Conservation (phyloP, 768 basidiomycete genomes). For the Leccinum fibrillosum region DNA sequence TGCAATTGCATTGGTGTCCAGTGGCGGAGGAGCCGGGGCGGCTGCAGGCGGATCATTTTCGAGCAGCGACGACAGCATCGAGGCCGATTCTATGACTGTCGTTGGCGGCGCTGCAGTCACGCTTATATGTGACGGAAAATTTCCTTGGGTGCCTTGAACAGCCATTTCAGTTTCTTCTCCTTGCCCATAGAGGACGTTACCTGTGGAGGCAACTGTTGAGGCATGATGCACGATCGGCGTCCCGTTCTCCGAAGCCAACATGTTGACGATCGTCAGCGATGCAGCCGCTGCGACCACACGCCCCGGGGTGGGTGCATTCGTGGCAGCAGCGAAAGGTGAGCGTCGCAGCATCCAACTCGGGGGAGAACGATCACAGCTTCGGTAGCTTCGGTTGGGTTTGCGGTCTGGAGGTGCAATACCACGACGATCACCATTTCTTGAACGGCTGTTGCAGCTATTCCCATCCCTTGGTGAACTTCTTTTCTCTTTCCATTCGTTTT, state of each 20-base stretch:
- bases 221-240: constrained; percentile 51
- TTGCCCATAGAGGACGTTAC: constrained; percentile 43
- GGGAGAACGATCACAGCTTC: constrained; percentile 83
- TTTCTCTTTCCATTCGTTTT: constrained; percentile 91
- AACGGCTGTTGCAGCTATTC: too few species aligned
- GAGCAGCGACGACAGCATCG: constrained; percentile 48
- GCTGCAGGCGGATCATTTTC: constrained; percentile 57
- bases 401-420: constrained; percentile 88
- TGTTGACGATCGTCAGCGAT: constrained; percentile 79
- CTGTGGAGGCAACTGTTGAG: constrained; percentile 34
- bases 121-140: constrained; percentile 59
- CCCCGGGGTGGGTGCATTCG: constrained; percentile 65
- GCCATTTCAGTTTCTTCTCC: constrained; percentile 65
- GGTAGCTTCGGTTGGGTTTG: constrained; percentile 86
- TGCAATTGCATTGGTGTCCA: constrained; percentile 49
- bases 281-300: constrained; percentile 87
- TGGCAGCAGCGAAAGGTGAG: constrained; percentile 64
- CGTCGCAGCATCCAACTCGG: constrained; percentile 69
- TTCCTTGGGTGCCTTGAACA: constrained; percentile 62
- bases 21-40: constrained; percentile 28
- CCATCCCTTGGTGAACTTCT: constrained; percentile 69
- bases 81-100: constrained; percentile 63
- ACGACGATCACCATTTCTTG: constrained; percentile 66
- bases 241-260: constrained; percentile 91
- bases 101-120: constrained; percentile 61